A percentile compares a stretch with the other conserved stretches of the same genome.
Conservation (phyloP, 2,329 filamentous ascomycete genomes). For the Aquanectria penicillioides region DNA sequence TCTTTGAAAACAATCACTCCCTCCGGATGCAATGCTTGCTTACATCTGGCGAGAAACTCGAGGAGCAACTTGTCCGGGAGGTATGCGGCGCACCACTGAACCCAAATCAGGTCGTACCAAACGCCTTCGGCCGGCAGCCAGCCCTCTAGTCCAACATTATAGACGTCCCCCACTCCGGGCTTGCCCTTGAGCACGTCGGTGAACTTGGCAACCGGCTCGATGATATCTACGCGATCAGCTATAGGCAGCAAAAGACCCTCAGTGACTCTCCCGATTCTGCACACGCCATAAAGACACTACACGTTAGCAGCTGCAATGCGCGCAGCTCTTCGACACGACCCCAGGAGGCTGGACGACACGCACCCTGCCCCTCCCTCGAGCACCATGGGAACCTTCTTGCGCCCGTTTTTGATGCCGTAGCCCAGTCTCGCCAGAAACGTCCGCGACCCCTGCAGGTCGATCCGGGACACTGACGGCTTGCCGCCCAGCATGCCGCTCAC, state of each 20-base stretch:
- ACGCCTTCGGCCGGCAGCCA: conserved; percentile 64
- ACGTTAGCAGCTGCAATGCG: conserved; percentile 1
- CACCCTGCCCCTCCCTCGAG: conserved; percentile 55
- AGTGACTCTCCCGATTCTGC: conserved; percentile 84
- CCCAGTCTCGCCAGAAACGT: conserved; percentile 76
- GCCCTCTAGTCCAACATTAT: conserved; percentile 77
- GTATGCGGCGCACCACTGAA: conserved; percentile 90
- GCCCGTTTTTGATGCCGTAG: conserved; percentile 48
- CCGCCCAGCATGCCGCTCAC: conserved; percentile 85
- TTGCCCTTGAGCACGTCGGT: conserved; percentile 68
- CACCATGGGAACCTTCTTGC: conserved; percentile 40
- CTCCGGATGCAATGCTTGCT: conserved; percentile 46
- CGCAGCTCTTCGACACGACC: no score
- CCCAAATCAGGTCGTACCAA: conserved; percentile 85
- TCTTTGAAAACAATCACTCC: conserved; percentile 63
- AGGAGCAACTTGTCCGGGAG: conserved; percentile 79
- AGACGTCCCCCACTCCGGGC: conserved; percentile 70
- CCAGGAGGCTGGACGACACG: no score
- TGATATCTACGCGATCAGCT: conserved; percentile 78
- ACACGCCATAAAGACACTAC: neutral
- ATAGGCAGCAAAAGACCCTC: conserved; percentile 78
- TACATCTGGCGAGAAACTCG: conserved; percentile 72
- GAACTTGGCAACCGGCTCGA: conserved; percentile 88
- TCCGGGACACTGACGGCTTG: conserved; percentile 62
- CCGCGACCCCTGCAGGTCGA: conserved; percentile 75